A percentile compares a stretch with the other conserved stretches of the same genome.
Conservation (phyloP, 805 yeast genomes). For the Jamesozyma gamospora region DNA sequence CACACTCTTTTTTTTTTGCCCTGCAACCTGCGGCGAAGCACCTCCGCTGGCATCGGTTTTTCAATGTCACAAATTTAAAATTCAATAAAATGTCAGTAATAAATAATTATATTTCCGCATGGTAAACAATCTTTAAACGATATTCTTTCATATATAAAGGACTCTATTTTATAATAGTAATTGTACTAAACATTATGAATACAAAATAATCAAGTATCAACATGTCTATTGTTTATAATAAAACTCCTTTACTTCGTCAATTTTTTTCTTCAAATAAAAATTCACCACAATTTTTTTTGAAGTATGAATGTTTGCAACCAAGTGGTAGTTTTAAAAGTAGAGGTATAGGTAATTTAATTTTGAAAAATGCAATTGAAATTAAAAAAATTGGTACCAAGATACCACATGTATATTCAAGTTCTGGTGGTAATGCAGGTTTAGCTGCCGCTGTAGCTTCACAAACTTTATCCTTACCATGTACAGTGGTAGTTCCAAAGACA, state of each 20-base stretch:
- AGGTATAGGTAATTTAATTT: constrained; percentile 42
- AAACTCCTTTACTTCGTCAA: constrained; percentile 18
- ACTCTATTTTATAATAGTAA: neutral
- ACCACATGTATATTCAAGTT: constrained; percentile 39
- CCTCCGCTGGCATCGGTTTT: too few relatives aligned
- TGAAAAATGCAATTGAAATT: constrained; percentile 24
- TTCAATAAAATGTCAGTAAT: too few relatives aligned
- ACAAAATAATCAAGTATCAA: neutral
- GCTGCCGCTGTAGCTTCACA: constrained; percentile 44
- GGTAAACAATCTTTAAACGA: neutral
- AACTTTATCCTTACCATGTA: constrained; percentile 31
- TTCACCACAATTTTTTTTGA: constrained; percentile 33
- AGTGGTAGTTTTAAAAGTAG: constrained; percentile 49
- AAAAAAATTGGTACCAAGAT: constrained; percentile 22
- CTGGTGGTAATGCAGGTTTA: constrained; percentile 39
- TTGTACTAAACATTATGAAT: neutral
- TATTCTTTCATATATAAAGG: neutral
- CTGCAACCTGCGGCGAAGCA: too few relatives aligned
- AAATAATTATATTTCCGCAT: neutral
- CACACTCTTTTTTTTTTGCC: too few relatives aligned
- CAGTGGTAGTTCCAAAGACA: constrained; percentile 50
- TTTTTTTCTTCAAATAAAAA: constrained; percentile 8
- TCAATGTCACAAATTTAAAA: too few relatives aligned
- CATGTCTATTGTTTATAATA: constrained; percentile 18
- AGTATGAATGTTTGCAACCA: constrained; percentile 45